Evolutionary conservation across 2,329 filamentous ascomycete species (phyloP).

Genomic region (Dactylonectria estremocensis): DNA sequence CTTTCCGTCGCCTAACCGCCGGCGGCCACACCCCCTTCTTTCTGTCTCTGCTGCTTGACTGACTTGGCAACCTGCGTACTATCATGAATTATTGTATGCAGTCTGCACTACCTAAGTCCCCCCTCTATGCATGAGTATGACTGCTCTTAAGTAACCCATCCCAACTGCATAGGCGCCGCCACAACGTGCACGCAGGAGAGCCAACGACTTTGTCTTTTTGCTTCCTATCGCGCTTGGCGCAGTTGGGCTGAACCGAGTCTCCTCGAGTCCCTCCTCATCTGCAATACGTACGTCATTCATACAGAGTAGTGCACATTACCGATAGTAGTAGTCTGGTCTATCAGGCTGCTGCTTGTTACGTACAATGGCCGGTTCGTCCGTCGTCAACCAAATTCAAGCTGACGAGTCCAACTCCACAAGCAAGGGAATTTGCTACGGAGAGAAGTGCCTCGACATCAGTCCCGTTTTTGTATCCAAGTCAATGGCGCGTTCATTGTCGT

Average conservation of each 20-base stretch:
- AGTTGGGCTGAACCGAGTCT: background rate
- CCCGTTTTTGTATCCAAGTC: background rate
- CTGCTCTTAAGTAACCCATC: background rate
- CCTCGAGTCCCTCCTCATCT: background rate
- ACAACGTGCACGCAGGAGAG: background rate
- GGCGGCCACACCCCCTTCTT: background rate
- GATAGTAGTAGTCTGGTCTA: background rate
- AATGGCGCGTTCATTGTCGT: background rate
- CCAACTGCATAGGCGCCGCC: constrained; percentile 19
- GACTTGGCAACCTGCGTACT: too few relatives aligned
- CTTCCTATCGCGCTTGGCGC: background rate
- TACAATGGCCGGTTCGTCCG: background rate
- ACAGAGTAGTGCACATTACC: background rate
- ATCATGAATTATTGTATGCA: too few relatives aligned
- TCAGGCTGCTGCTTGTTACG: background rate
- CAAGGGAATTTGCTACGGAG: background rate
- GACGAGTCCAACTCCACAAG: background rate
- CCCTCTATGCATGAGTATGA: too few relatives aligned
- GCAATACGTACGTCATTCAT: background rate
- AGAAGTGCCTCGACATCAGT: background rate
- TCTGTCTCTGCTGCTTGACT: background rate
- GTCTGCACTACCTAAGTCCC: too few relatives aligned
- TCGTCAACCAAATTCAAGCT: background rate
- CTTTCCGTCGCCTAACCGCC: background rate
- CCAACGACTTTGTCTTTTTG: background rate